A percentile compares a stretch with the other conserved stretches of the same genome.
Conservation (phyloP, 2,329 filamentous ascomycete species). For the Lithohypha guttulata region DNA sequence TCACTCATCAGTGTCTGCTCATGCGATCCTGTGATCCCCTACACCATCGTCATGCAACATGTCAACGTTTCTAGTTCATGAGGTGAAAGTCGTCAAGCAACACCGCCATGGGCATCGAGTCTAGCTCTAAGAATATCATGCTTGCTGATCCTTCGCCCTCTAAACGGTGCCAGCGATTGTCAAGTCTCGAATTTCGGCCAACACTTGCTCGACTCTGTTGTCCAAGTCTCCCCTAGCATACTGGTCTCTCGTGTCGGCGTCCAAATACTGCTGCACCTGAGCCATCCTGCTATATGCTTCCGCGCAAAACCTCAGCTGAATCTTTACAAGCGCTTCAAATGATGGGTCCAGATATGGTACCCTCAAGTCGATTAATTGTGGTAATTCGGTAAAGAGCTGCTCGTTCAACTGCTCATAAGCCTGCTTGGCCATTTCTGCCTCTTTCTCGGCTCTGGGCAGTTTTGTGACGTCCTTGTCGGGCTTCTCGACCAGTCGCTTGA, state of each 20-base stretch:
- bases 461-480: slow-evolving; percentile 98
- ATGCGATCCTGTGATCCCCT: neutral
- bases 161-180: slow-evolving; percentile 73
- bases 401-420: slow-evolving; percentile 97
- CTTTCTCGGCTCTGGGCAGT: slow-evolving; percentile 83
- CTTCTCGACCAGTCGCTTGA: slow-evolving; percentile 95
- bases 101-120: neutral
- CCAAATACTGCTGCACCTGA: slow-evolving; percentile 96
- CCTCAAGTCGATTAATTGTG: slow-evolving; percentile 89
- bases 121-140: neutral
- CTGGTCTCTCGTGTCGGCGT: slow-evolving; percentile 88
- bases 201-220: slow-evolving; percentile 80
- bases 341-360: slow-evolving; percentile 95
- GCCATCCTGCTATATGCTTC: slow-evolving; percentile 98
- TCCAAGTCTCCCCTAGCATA: slow-evolving; percentile 92
- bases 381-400: slow-evolving; percentile 82
- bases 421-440: slow-evolving; percentile 83
- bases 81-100: neutral
- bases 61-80: neutral
- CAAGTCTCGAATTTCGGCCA: slow-evolving; percentile 93
- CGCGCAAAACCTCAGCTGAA: slow-evolving; percentile 92
- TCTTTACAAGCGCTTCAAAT: slow-evolving; percentile 97
- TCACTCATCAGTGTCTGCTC: neutral
- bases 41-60: no score
- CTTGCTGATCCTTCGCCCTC: slow-evolving; percentile 7